A percentile compares a stretch with the other conserved stretches of the same genome.
Evolutionary conservation across 1,284 basidiomycete genomes (phyloP).

Genomic region (Hemileia vastatrix): DNA sequence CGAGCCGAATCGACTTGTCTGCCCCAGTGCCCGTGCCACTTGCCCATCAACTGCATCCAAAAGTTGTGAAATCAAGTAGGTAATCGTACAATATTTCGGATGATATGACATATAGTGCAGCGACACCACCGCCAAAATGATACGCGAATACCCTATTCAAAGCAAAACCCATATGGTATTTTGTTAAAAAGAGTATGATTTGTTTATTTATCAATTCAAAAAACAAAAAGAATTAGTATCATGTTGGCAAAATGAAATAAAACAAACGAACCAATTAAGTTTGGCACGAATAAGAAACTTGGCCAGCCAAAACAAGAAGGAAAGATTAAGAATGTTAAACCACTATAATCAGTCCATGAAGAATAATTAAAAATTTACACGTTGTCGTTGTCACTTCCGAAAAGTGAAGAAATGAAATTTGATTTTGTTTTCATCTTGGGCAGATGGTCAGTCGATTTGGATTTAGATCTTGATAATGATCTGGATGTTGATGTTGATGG

Average conservation of each 20-base stretch:
- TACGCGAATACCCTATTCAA: constrained; percentile 68
- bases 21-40: constrained; percentile 77
- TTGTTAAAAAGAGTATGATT: background rate
- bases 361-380: too few relatives aligned
- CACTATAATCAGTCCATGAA: too few relatives aligned
- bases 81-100: constrained; percentile 80
- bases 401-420: too few relatives aligned
- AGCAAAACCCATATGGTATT: background rate
- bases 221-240: background rate
- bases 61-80: constrained; percentile 85
- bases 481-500: too few relatives aligned
- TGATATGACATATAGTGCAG: constrained; percentile 90
- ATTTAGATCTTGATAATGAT: too few relatives aligned
- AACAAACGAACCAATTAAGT: constrained; percentile 67
- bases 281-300: constrained; percentile 87
- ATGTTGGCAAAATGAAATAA: background rate
- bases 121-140: constrained; percentile 80
- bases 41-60: constrained; percentile 92
- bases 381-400: too few relatives aligned
- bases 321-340: too few relatives aligned
- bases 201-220: constrained; percentile 8
- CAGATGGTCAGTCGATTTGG: too few relatives aligned
- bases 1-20: constrained; percentile 92
- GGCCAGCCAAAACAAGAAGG: background rate
- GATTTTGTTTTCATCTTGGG: too few relatives aligned